Base-by-base conservation (phyloP, 495 filamentous ascomycete genomes). In the Penicillium ucsense region DNA sequence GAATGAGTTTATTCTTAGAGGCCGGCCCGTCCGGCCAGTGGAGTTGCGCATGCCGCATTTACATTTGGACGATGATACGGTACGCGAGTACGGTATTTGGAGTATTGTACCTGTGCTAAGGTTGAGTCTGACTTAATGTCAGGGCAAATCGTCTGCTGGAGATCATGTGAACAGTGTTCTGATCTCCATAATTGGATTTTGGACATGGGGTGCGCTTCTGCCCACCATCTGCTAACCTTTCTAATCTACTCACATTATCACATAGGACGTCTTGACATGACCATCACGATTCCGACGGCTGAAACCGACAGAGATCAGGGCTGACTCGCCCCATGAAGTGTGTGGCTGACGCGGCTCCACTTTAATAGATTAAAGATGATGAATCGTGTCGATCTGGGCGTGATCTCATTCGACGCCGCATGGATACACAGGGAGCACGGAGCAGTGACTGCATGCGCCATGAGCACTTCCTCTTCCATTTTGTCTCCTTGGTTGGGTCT, bases 321-420 rank as follows among this genome's bases (percentile, higher is more conserved):
- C 20, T 1, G 20, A 20, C 20, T 20, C 33, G 28, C 6, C 27
- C 32, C 42, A 60, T 60, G 56, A 62, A 54, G 52, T 57, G 54
- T 51, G 59, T 62, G 59, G 59, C 59, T 60, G 59, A 51, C 28
- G 20, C 20, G 51, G 41, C 56, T 57, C 59, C 59, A 62, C 59
- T 51, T 28, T 45, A 57, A 62, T 62, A 62, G 46, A 62, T 62
- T 62, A 60, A 60, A 62, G 43, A 56, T 58, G 52, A 58, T 58
- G 55, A 52, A 58, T 49, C 49, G 48, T 33, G 3, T 43, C 50
- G 52, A 58, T 55, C 55, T 20, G 48, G 47, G 42, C 51, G 59
- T 62, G 59, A 62, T 62, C 56, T 62, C 59, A 62, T 62, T 47
- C 56, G 46, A 48, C 53, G 20, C 20, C 20, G 20, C 20, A 2